Evolutionary conservation across 2,329 filamentous ascomycete genomes (phyloP).

Genomic region (Atkinsonella hypoxylon): DNA sequence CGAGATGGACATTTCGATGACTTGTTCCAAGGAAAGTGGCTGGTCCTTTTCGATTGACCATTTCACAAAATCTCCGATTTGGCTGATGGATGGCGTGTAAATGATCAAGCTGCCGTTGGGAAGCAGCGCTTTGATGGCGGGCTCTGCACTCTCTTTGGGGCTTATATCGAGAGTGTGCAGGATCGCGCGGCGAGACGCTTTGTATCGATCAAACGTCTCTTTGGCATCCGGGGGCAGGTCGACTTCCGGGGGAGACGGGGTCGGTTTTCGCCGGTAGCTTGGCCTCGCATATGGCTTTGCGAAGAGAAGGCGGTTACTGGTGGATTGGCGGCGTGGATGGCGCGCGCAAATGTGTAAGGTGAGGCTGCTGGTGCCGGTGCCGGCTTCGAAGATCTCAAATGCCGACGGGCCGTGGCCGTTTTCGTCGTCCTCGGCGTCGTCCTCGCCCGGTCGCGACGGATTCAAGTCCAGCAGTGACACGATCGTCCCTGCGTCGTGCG

Average conservation of each 20-base stretch:
- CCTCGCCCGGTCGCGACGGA: slow-evolving; percentile 29
- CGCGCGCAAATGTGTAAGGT: slow-evolving; percentile 62
- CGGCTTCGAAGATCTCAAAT: slow-evolving; percentile 70
- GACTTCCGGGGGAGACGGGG: slow-evolving; percentile 10
- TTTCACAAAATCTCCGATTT: slow-evolving; percentile 50
- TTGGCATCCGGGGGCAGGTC: slow-evolving; percentile 18
- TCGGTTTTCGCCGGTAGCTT: slow-evolving; percentile 10
- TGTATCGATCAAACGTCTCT: slow-evolving; percentile 31
- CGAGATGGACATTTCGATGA: slow-evolving; percentile 42
- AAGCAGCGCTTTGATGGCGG: slow-evolving; percentile 45
- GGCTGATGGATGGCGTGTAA: slow-evolving; percentile 69
- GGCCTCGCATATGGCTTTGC: slow-evolving; percentile 17
- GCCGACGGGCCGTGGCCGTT: slow-evolving; percentile 26
- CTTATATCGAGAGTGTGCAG: slow-evolving; percentile 63
- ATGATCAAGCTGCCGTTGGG: slow-evolving; percentile 54
- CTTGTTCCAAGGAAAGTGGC: slow-evolving; percentile 42
- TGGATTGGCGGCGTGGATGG: slow-evolving; percentile 62
- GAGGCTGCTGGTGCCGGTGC: slow-evolving; percentile 72
- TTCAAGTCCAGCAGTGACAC: slow-evolving; percentile 68
- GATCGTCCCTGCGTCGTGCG: slow-evolving; percentile 62
- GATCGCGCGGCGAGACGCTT: slow-evolving; percentile 48
- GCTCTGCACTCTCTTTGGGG: slow-evolving; percentile 28
- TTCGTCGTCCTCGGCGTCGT: slow-evolving; percentile 16
- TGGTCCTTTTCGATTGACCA: slow-evolving; percentile 39
- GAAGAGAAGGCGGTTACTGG: slow-evolving; percentile 30